phyloP scores from a whole-genome alignment of 2,329 filamentous ascomycete genomes.

The Diaporthe sp. region DNA sequence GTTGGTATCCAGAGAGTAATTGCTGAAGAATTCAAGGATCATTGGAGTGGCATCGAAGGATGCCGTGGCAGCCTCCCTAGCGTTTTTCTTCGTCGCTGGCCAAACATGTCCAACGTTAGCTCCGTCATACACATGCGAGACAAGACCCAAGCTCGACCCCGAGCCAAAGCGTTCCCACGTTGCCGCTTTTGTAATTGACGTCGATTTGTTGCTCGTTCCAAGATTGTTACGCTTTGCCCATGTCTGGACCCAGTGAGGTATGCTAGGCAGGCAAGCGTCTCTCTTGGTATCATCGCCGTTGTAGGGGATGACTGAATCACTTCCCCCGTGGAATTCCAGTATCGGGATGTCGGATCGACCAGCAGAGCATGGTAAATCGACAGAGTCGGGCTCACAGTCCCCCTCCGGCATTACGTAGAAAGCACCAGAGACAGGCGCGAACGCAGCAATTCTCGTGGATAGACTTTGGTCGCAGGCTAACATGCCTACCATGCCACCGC shows the following conservation, averaged over 20 bases:
- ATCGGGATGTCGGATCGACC: not conserved
- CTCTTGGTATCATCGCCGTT: not conserved
- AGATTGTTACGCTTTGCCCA: not conserved
- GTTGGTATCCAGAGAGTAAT: not conserved
- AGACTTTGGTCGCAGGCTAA: not conserved
- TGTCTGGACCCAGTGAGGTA: not conserved
- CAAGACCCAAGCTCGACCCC: not conserved
- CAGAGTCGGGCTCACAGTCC: not conserved
- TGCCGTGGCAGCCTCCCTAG: not conserved
- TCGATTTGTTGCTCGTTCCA: not conserved
- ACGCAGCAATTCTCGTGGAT: not conserved
- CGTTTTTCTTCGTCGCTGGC: not conserved
- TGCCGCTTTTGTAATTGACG: not conserved
- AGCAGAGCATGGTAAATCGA: not conserved
- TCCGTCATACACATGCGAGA: not conserved
- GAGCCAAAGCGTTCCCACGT: not conserved
- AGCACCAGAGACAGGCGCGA: not conserved
- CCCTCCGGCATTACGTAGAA: not conserved
- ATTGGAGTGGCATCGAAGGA: not conserved
- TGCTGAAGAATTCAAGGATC: slow-evolving; percentile 1
- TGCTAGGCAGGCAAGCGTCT: not conserved
- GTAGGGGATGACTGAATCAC: not conserved
- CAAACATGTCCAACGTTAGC: not conserved
- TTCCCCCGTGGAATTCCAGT: not conserved
- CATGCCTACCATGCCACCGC: not conserved